phyloP scores from a whole-genome alignment of 1,284 basidiomycete species.

The Cryptococcus amylolentus region DNA sequence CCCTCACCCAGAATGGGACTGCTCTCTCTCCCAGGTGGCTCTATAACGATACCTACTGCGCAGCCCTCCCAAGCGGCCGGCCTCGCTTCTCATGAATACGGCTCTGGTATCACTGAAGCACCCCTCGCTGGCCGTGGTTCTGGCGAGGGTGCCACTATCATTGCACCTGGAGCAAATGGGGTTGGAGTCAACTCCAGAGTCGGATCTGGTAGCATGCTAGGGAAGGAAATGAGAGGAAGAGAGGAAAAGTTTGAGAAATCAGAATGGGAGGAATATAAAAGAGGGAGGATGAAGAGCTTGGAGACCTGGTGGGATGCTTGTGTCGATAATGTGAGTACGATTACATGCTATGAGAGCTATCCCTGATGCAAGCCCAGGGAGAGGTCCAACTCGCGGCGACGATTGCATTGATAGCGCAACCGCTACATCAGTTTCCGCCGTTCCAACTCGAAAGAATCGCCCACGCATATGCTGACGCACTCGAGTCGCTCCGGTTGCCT shows the following conservation, averaged over 20 bases:
- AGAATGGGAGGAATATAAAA: constrained; percentile 22
- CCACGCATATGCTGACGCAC: constrained; percentile 38
- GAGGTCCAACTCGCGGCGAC: constrained; percentile 41
- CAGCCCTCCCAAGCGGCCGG: background rate
- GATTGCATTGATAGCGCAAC: constrained; percentile 27
- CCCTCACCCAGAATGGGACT: background rate
- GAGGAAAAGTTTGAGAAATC: constrained; percentile 9
- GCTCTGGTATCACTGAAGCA: background rate
- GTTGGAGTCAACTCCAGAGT: background rate
- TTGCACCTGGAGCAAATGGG: background rate
- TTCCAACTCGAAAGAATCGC: constrained; percentile 32
- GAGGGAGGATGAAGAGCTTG: constrained; percentile 19
- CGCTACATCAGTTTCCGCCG: constrained; percentile 27
- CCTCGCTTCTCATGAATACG: background rate
- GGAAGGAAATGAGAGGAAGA: constrained; percentile 4
- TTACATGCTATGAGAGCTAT: background rate
- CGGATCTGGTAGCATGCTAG: background rate
- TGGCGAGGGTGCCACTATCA: background rate
- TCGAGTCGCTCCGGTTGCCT: constrained; percentile 30
- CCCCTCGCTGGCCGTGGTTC: background rate
- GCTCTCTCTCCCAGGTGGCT: background rate
- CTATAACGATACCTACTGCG: background rate
- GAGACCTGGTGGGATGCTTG: constrained; percentile 40
- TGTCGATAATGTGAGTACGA: constrained; percentile 38
- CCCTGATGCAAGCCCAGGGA: constrained; percentile 19